phyloP scores from a whole-genome alignment of 2,329 filamentous ascomycete genomes.

The Neoarthrinium moseri region DNA sequence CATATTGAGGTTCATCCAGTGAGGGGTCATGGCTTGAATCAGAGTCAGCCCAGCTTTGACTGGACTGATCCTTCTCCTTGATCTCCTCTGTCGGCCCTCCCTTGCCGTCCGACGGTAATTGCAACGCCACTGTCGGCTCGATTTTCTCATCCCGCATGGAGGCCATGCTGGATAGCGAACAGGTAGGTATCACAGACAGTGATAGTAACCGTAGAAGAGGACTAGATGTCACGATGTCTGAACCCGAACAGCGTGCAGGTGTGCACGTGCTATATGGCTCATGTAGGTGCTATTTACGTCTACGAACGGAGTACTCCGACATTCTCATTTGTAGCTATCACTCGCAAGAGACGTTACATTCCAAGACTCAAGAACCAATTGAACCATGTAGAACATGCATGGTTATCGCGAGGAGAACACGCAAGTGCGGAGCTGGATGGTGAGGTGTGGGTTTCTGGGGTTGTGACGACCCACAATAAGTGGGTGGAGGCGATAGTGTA shows the following conservation, averaged over 20 bases:
- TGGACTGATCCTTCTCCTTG: background rate
- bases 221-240: background rate
- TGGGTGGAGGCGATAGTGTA: too few relatives aligned
- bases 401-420: constrained; percentile 2
- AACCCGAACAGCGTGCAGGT: background rate
- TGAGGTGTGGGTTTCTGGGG: constrained; percentile 1
- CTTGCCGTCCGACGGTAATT: background rate
- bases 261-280: too few relatives aligned
- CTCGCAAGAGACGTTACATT: background rate
- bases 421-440: constrained; percentile 4
- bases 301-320: background rate
- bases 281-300: too few relatives aligned
- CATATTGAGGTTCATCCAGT: constrained; percentile 2
- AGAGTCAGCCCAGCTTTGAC: background rate
- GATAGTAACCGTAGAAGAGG: background rate
- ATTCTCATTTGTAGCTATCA: too few relatives aligned
- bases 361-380: background rate
- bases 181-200: too few relatives aligned
- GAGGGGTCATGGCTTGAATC: background rate
- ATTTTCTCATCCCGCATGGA: background rate
- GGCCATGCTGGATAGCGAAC: background rate
- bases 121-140: background rate
- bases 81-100: background rate
- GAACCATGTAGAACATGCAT: background rate
- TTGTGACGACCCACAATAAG: too few relatives aligned